Evolutionary conservation across 257 asterid genomes (phyloP).

Genomic region (Salvia miltiorrhiza): DNA sequence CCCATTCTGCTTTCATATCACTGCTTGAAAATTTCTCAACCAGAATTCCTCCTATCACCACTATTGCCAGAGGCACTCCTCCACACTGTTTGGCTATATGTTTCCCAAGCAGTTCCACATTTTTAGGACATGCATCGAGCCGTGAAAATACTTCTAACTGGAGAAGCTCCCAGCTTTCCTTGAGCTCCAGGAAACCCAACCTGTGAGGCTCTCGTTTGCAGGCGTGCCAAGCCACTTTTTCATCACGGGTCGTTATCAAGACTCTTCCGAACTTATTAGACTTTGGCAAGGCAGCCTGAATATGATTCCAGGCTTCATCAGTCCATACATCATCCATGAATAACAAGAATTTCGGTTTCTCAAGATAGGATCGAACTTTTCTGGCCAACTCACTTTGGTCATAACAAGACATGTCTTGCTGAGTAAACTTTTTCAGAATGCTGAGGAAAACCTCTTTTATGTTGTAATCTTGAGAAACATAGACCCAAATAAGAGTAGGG

Average conservation of each 20-base stretch:
- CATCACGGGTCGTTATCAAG: slow-evolving; percentile 35
- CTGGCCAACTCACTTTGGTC: slow-evolving; percentile 20
- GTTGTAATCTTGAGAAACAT: slow-evolving; percentile 32
- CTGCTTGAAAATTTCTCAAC: neutral
- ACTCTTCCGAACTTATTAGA: slow-evolving; percentile 29
- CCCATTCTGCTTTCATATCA: slow-evolving; percentile 21
- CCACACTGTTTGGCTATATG: slow-evolving; percentile 37
- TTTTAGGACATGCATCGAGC: slow-evolving; percentile 18
- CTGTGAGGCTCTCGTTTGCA: slow-evolving; percentile 25
- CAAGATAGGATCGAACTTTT: slow-evolving; percentile 2
- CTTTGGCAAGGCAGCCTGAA: slow-evolving; percentile 31
- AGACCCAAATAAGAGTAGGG: slow-evolving; percentile 25
- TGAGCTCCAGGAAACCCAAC: slow-evolving; percentile 22
- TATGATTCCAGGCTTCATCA: slow-evolving; percentile 25
- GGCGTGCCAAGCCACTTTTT: slow-evolving; percentile 30
- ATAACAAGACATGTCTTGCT: slow-evolving; percentile 2
- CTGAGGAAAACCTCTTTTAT: slow-evolving; percentile 14
- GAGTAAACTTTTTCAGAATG: slow-evolving; percentile 19
- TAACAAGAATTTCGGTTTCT: slow-evolving; percentile 28
- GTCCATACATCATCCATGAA: slow-evolving; percentile 56
- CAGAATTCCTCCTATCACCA: slow-evolving; percentile 35
- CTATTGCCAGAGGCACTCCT: slow-evolving; percentile 51
- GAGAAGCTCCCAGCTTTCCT: slow-evolving; percentile 48
- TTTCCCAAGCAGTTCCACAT: slow-evolving; percentile 20
- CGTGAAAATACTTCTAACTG: slow-evolving; percentile 38